Conservation (phyloP, 2,329 filamentous ascomycete species). For the Capronia americana region DNA sequence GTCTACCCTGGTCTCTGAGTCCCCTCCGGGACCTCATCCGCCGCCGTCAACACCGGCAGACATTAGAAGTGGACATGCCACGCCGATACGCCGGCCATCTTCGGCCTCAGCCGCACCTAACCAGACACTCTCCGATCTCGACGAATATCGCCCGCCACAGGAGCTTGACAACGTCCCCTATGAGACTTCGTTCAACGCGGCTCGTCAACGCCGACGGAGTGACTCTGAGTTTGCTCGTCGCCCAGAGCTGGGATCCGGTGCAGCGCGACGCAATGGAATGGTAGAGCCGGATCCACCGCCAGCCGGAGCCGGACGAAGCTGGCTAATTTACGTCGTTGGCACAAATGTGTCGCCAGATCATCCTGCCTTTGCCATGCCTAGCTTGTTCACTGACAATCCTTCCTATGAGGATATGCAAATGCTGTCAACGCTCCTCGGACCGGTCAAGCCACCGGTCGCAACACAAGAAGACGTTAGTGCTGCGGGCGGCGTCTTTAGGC, state of each 20-base stretch:
- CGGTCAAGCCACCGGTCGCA: constrained; percentile 72
- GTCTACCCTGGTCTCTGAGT: constrained; percentile 56
- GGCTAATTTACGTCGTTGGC: constrained; percentile 75
- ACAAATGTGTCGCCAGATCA: constrained; percentile 74
- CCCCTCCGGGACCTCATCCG: constrained; percentile 64
- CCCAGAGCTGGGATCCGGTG: constrained; percentile 65
- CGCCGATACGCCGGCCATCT: constrained; percentile 55
- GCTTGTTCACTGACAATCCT: constrained; percentile 71
- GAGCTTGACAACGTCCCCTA: constrained; percentile 33
- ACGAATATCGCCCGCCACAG: constrained; percentile 48
- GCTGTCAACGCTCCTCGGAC: constrained; percentile 69
- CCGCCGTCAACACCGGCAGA: constrained; percentile 70
- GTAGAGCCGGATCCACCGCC: constrained; percentile 63
- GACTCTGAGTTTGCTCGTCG: constrained; percentile 65
- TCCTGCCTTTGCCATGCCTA: constrained; percentile 72
- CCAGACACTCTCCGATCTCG: constrained; percentile 47
- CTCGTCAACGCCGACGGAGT: constrained; percentile 62
- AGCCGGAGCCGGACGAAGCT: constrained; percentile 64
- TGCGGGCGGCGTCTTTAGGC: constrained; percentile 66
- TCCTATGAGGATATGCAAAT: constrained; percentile 77
- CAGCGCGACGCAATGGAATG: constrained; percentile 68
- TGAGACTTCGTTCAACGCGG: constrained; percentile 52
- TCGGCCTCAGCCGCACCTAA: constrained; percentile 54
- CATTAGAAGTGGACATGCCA: constrained; percentile 60
- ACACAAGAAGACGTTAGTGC: constrained; percentile 68